A percentile compares a stretch with the other conserved stretches of the same genome.
Conservation (phyloP, 129 eudicot species). For the Logfia minima region DNA sequence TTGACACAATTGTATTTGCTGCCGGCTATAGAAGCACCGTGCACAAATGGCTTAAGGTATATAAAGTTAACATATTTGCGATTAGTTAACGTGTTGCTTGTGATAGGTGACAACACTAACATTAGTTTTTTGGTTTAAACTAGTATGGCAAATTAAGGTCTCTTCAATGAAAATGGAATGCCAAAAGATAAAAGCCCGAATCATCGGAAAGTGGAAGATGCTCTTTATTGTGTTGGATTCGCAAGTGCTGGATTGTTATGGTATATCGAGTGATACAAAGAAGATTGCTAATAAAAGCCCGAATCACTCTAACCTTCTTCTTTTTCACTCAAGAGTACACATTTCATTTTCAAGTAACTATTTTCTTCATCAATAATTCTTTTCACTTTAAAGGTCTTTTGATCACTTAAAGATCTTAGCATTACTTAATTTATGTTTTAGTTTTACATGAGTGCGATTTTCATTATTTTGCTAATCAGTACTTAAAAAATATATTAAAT, state of each 20-base stretch:
- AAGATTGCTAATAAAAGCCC: conserved; percentile 37
- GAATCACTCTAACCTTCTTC: no score
- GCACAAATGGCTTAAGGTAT: conserved; percentile 57
- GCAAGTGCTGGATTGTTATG: conserved; percentile 45
- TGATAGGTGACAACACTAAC: not conserved
- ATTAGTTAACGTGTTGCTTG: not conserved
- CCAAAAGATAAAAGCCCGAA: conserved; percentile 34
- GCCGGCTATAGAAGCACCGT: conserved; percentile 54
- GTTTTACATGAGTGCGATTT: no score
- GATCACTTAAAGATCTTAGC: no score
- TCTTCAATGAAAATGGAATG: conserved; percentile 49
- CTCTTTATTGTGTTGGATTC: conserved; percentile 63
- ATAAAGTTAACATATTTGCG: not conserved
- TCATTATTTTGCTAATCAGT: no score
- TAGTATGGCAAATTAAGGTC: conserved; percentile 46
- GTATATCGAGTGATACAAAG: conserved; percentile 50
- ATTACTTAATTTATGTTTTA: no score
- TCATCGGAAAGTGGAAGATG: conserved; percentile 55
- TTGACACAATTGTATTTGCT: conserved; percentile 60
- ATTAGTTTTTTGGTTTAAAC: not conserved
- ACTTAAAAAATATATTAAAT: no score
- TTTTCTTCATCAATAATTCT: no score
- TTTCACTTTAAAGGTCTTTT: no score
- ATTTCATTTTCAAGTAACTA: no score
- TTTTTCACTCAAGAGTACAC: no score